These are phyloP conservation scores for Dalbergia cultrata DNA, from an alignment of 306 rosid genomes.

Conservation along the genomic window DNA sequence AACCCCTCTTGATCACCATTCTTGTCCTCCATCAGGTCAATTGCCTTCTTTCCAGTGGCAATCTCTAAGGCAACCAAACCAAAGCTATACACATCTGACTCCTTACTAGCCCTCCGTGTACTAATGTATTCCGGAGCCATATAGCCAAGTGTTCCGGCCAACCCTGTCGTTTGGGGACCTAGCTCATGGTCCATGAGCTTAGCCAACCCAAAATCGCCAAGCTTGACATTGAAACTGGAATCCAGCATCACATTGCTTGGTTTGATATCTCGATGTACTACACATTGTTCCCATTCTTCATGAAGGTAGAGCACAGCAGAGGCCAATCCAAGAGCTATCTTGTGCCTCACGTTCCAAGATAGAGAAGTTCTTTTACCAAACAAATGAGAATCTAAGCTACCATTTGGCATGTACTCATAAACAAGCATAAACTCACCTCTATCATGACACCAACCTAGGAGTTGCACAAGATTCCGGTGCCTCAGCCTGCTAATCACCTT, in stretches of 20 bases:
- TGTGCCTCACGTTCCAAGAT: background rate
- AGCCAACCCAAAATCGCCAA: conserved; percentile 57
- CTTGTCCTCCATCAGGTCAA: background rate
- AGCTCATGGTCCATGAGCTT: conserved; percentile 44
- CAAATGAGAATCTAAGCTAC: conserved; percentile 15
- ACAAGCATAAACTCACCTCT: conserved; percentile 18
- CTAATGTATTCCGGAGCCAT: conserved; percentile 46
- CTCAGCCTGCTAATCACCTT: background rate
- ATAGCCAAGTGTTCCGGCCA: conserved; percentile 47
- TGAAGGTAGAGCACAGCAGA: conserved; percentile 54
- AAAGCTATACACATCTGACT: conserved; percentile 37
- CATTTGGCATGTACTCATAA: conserved; percentile 55
- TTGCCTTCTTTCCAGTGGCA: conserved; percentile 33
- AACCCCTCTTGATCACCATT: conserved; percentile 7
- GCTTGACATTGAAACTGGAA: conserved; percentile 46
- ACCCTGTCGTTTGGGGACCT: conserved; percentile 27
- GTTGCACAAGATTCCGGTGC: background rate
- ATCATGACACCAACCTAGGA: background rate
- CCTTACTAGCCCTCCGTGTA: conserved; percentile 33
- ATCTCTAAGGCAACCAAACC: conserved; percentile 42
- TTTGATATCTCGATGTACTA: conserved; percentile 50
- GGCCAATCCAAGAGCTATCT: conserved; percentile 36
- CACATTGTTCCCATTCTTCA: conserved; percentile 55
- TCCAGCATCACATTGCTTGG: conserved; percentile 55
- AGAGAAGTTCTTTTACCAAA: background rate